Percentiles rank a stretch among this genome's conserved stretches.
phyloP scores from a whole-genome alignment of 192 early-diverging fungal species.

The Lobosporangium transversale region DNA sequence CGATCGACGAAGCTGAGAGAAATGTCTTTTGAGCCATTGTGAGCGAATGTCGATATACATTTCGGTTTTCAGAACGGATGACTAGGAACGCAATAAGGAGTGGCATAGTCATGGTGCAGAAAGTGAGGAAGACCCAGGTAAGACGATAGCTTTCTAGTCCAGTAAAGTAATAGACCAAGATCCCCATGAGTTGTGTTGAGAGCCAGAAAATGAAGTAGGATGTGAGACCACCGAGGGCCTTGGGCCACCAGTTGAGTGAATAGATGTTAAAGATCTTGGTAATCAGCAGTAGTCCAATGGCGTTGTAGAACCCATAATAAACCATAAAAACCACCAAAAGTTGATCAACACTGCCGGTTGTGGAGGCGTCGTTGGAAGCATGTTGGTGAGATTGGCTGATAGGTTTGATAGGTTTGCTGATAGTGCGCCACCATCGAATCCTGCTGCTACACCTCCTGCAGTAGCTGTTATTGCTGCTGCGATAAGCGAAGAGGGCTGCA shows the following conservation, averaged over 20 bases:
- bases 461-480: not conserved
- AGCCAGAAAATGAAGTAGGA: slow-evolving; percentile 78
- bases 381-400: slow-evolving; percentile 3
- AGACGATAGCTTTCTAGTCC: slow-evolving; percentile 65
- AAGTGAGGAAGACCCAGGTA: slow-evolving; percentile 76
- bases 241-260: slow-evolving; percentile 84
- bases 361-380: slow-evolving; percentile 23
- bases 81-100: slow-evolving; percentile 70
- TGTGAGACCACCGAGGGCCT: slow-evolving; percentile 66
- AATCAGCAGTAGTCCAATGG: slow-evolving; percentile 74
- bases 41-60: slow-evolving; percentile 57
- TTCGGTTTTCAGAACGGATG: slow-evolving; percentile 58
- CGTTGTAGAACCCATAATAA: slow-evolving; percentile 84
- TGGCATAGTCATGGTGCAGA: slow-evolving; percentile 79
- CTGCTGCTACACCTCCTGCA: slow-evolving; percentile 2
- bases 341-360: slow-evolving; percentile 61
- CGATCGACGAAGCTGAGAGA: slow-evolving; percentile 52
- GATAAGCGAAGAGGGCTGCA: not conserved
- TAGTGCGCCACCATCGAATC: not conserved
- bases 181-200: slow-evolving; percentile 65
- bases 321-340: slow-evolving; percentile 84
- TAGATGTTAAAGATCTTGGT: slow-evolving; percentile 83
- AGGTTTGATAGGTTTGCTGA: not conserved
- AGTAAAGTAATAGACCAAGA: slow-evolving; percentile 64
- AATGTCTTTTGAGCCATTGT: slow-evolving; percentile 68